A percentile compares a stretch with the other conserved stretches of the same genome.
Evolutionary conservation across 352 stramenopile genomes (phyloP).

Genomic region (Phytophthora syringae): DNA sequence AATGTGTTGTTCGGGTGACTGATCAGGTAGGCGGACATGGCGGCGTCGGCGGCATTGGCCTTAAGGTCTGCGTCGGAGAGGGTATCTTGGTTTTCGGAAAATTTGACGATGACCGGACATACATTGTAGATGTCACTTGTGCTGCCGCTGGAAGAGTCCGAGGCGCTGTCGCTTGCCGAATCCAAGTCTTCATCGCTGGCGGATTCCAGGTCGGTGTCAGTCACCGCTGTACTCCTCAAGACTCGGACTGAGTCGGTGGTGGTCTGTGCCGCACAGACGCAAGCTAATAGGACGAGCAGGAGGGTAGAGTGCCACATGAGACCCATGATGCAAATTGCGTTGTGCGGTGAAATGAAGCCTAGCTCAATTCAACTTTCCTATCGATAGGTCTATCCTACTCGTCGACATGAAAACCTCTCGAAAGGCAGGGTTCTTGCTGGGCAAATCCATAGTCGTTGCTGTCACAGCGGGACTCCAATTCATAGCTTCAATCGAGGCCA

Average conservation of each 20-base stretch:
- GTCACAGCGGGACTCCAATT: too few relatives aligned
- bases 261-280: conserved; percentile 24
- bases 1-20: conserved; percentile 31
- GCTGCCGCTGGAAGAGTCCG: conserved; percentile 8
- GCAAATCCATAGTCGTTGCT: too few relatives aligned
- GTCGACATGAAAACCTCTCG: too few relatives aligned
- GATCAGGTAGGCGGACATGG: conserved; percentile 27
- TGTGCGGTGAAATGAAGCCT: conserved; percentile 1
- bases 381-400: too few relatives aligned
- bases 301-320: conserved; percentile 25
- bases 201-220: not conserved
- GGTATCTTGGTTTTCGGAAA: conserved; percentile 23
- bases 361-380: too few relatives aligned
- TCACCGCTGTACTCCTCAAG: not conserved
- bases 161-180: not conserved
- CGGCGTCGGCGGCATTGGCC: too few relatives aligned
- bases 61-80: conserved; percentile 25
- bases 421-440: too few relatives aligned
- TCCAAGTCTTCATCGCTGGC: not conserved
- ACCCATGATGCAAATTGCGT: conserved; percentile 18
- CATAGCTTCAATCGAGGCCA: too few relatives aligned
- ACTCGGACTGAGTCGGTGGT: not conserved
- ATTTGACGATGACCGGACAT: conserved; percentile 27
- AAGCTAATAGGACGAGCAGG: conserved; percentile 18
- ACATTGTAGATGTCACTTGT: conserved; percentile 32